A percentile compares a stretch with the other conserved stretches of the same genome.
phyloP scores from a whole-genome alignment of 805 yeast genomes.

The Helenozyma baotianmanensis region DNA sequence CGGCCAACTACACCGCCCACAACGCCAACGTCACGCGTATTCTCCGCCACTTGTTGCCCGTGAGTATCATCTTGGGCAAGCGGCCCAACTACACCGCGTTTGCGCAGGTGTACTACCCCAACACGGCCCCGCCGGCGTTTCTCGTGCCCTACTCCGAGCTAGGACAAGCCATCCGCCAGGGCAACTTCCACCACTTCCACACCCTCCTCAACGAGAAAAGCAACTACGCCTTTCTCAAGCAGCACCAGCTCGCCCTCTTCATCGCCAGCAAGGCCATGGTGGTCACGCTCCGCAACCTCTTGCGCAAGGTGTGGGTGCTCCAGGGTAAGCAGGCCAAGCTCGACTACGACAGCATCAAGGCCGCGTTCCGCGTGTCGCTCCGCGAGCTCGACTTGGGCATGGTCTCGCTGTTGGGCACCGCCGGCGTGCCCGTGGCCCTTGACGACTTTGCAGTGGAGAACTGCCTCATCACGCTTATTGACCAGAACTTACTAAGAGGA shows the following conservation, averaged over 20 bases:
- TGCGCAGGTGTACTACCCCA: conserved; percentile 12
- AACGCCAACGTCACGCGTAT: conserved; percentile 37
- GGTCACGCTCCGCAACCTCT: conserved; percentile 43
- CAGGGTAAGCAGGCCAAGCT: conserved; percentile 22
- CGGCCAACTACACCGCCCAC: conserved; percentile 17
- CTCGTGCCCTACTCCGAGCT: conserved; percentile 35
- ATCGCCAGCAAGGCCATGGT: conserved; percentile 43
- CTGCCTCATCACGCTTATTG: conserved; percentile 46
- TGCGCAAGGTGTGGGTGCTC: conserved; percentile 29
- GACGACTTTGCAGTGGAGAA: conserved; percentile 46
- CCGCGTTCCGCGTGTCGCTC: conserved; percentile 17
- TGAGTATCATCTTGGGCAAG: conserved; percentile 51
- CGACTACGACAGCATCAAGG: conserved; percentile 24
- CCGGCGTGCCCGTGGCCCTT: conserved; percentile 5
- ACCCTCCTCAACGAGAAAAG: conserved; percentile 18
- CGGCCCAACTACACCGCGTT: conserved; percentile 33
- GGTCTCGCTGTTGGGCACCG: conserved; percentile 3
- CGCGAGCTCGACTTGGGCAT: conserved; percentile 8
- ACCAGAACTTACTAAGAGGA: conserved; percentile 50
- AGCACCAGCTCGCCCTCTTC: conserved; percentile 36
- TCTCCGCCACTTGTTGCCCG: conserved; percentile 47
- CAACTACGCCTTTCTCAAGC: conserved; percentile 33
- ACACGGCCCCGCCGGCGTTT: conserved; percentile 17
- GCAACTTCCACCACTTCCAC: conserved; percentile 36
- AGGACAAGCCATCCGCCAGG: conserved; percentile 33